Conservation (phyloP, 2,329 filamentous ascomycete genomes). For the Colletotrichum aenigma region DNA sequence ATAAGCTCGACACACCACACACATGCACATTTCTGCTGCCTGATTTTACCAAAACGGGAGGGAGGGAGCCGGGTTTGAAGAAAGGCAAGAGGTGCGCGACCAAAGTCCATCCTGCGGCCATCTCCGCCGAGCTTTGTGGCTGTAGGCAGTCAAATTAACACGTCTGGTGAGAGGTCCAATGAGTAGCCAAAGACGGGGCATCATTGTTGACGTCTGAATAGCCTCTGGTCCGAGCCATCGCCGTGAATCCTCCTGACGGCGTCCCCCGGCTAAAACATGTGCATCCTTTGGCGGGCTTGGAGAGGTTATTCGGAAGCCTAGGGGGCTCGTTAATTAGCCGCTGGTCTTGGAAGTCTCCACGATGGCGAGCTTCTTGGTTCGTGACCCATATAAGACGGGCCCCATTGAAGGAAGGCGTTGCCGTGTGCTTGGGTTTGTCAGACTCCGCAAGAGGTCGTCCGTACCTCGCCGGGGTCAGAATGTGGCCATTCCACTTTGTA, state of each 20-base stretch:
- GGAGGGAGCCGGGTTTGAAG: not conserved
- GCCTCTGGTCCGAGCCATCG: not conserved
- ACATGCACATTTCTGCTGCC: not conserved
- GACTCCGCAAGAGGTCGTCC: not conserved
- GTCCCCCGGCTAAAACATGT: not conserved
- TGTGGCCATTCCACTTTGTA: not conserved
- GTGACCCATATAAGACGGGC: not conserved
- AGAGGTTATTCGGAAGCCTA: not conserved
- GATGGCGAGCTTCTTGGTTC: not conserved
- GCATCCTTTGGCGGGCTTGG: not conserved
- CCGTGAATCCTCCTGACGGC: not conserved
- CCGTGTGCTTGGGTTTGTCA: not conserved
- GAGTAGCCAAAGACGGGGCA: not conserved
- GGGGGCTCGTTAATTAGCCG: not conserved
- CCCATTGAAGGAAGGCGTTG: not conserved
- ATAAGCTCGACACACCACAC: not conserved
- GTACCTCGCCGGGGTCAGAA: not conserved
- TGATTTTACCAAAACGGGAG: not conserved
- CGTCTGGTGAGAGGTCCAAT: not conserved
- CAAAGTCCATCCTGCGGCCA: not conserved
- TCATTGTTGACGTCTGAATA: conserved; percentile 8
- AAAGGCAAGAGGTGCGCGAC: not conserved
- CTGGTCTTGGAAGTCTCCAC: not conserved
- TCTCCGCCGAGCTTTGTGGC: not conserved
- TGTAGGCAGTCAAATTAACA: not conserved